Conservation (phyloP, 805 yeast genomes). For the Pichia exigua region DNA sequence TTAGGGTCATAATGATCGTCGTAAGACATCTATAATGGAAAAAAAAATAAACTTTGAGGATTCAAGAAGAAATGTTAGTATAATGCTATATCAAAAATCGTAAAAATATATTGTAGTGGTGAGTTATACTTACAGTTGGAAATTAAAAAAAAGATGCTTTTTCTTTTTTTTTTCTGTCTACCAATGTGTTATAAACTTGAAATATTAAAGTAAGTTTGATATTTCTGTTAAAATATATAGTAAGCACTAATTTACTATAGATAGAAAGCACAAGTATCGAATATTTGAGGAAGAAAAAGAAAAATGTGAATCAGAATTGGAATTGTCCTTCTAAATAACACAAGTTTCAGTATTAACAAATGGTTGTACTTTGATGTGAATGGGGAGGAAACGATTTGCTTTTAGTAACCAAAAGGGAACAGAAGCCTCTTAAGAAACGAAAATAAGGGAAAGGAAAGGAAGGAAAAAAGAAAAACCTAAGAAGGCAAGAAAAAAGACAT, state of each 20-base stretch:
- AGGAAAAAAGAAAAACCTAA: background rate
- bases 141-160: background rate
- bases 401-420: background rate
- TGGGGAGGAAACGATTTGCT: background rate
- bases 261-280: background rate
- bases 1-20: constrained; percentile 47
- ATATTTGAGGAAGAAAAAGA: background rate
- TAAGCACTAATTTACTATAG: no score
- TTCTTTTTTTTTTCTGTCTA: background rate
- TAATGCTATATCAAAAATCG: background rate
- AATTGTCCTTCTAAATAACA: background rate
- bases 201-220: background rate
- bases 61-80: constrained; percentile 6
- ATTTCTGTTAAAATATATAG: background rate
- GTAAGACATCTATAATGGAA: constrained; percentile 47
- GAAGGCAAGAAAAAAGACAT: background rate
- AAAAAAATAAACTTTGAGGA: constrained; percentile 2
- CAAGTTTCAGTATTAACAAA: background rate
- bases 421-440: background rate
- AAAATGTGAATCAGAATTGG: background rate
- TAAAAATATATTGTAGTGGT: background rate
- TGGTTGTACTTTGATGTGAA: background rate
- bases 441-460: background rate
- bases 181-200: background rate
- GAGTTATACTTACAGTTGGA: background rate